Percentiles rank a stretch among this genome's conserved stretches.
Evolutionary conservation across 306 rosid species (phyloP).

Genomic region (Quercus ilex): DNA sequence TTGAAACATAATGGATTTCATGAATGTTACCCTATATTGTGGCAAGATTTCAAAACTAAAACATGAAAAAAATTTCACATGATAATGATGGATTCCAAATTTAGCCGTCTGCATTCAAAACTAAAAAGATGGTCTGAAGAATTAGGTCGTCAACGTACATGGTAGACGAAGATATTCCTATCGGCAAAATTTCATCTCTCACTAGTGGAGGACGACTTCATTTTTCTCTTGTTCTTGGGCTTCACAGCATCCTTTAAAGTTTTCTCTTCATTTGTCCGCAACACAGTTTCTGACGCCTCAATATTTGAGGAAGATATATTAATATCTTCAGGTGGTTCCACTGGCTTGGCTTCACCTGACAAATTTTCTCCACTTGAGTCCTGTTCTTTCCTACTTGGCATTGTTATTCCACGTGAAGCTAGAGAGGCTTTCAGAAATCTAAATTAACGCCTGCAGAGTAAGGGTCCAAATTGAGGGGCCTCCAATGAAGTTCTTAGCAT

Average conservation of each 20-base stretch:
- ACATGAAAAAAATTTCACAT: neutral
- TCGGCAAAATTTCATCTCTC: conserved; percentile 26
- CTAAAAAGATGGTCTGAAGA: neutral
- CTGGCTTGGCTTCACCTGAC: conserved; percentile 19
- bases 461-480: conserved; percentile 94
- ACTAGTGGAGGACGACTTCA: conserved; percentile 33
- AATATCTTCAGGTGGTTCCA: conserved; percentile 38
- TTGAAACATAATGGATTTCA: neutral
- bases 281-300: conserved; percentile 22
- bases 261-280: conserved; percentile 42
- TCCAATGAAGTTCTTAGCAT: conserved; percentile 51
- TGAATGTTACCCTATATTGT: neutral
- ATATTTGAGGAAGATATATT: conserved; percentile 26
- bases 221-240: conserved; percentile 64
- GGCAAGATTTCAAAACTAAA: neutral
- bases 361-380: conserved; percentile 24
- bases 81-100: neutral
- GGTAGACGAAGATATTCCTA: neutral
- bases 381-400: conserved; percentile 26
- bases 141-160: conserved; percentile 5
- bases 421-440: conserved; percentile 68
- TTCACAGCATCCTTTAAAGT: conserved; percentile 82
- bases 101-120: neutral
- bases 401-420: conserved; percentile 57
- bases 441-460: conserved; percentile 63